phyloP scores from a whole-genome alignment of 768 basidiomycete genomes.

The Cyathus striatus region DNA sequence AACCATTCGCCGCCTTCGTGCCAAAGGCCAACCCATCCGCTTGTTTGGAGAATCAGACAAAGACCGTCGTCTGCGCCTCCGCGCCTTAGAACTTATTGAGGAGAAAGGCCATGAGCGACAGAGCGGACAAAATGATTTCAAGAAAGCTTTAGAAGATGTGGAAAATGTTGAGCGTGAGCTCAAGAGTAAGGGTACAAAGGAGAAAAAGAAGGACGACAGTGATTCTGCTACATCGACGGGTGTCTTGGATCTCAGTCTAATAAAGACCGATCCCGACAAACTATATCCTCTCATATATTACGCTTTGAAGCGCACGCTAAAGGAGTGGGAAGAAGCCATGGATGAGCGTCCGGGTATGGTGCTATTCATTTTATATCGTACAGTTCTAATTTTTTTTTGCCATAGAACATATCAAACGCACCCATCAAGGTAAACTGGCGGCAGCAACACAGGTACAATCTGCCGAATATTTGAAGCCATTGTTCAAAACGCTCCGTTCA shows the following conservation, averaged over 20 bases:
- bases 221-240: slow-evolving; percentile 42
- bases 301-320: slow-evolving; percentile 84
- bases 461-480: slow-evolving; percentile 92
- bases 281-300: slow-evolving; percentile 97
- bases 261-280: slow-evolving; percentile 92
- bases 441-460: slow-evolving; percentile 95
- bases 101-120: slow-evolving; percentile 77
- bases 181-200: slow-evolving; percentile 51
- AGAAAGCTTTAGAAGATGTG: slow-evolving; percentile 81
- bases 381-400: slow-evolving; percentile 1
- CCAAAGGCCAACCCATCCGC: slow-evolving; percentile 91
- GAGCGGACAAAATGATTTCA: slow-evolving; percentile 94
- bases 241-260: slow-evolving; percentile 70
- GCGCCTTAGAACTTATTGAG: slow-evolving; percentile 94
- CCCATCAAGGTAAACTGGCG: slow-evolving; percentile 89
- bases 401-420: slow-evolving; percentile 78
- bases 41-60: slow-evolving; percentile 95
- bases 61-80: slow-evolving; percentile 81
- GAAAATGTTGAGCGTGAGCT: slow-evolving; percentile 71
- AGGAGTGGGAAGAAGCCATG: slow-evolving; percentile 97
- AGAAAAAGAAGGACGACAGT: slow-evolving; percentile 62
- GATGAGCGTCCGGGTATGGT: slow-evolving; percentile 82
- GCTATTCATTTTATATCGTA: background rate
- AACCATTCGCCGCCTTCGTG: slow-evolving; percentile 80
- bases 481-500: slow-evolving; percentile 87